Evolutionary conservation across 129 eudicot species (phyloP), one percentile per base, ranked within the genome.

Genomic region (Cynara cardunculus): DNA sequence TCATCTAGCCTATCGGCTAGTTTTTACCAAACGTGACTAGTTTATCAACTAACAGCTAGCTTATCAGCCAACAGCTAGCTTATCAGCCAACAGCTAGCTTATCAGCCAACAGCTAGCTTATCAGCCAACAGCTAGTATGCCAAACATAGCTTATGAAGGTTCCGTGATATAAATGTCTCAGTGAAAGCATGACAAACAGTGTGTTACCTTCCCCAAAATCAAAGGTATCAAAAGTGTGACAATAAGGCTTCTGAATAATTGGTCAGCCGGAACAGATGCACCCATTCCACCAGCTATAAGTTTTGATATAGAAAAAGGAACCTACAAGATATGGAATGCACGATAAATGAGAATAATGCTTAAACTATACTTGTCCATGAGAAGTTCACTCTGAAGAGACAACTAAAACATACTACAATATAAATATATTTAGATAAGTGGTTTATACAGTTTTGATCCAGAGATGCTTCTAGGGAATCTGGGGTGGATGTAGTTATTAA

Each of bases 251-350:
- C 75, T 90, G 80, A 90, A 89, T 81, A 92, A 82, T 74, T 87
- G 87, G 83, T 85, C 80, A 19, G 94, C 82, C 3, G 97, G 97
- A 90, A 94, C 78, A 75, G 98, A 87, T 41, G 89, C 86, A 30
- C 98, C 96, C 65, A 82, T 94, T 72, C 98, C 97, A 87, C 90
- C 85, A 72, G 91, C 98, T 64, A 94, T 77, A 28, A 88, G 85
- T 82, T 78, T 90, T 64, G 98, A 91, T 79, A 94, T 85, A 34
- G 96, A 78, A 82, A 90, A 94, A 10, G 98, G 98, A 67, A 94
- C 89, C 98, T 94, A 77, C 73, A 24, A 75, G 13, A 66, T 37
- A 74, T 73, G 3, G 19, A 53, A 39, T 27, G 75, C 75, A 67
- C 61, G 66, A 14, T 12, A 30, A 81, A 74, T 68, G 6, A 81